Base-by-base conservation (phyloP, 2,329 filamentous ascomycete species). In the Fusarium hostae region DNA sequence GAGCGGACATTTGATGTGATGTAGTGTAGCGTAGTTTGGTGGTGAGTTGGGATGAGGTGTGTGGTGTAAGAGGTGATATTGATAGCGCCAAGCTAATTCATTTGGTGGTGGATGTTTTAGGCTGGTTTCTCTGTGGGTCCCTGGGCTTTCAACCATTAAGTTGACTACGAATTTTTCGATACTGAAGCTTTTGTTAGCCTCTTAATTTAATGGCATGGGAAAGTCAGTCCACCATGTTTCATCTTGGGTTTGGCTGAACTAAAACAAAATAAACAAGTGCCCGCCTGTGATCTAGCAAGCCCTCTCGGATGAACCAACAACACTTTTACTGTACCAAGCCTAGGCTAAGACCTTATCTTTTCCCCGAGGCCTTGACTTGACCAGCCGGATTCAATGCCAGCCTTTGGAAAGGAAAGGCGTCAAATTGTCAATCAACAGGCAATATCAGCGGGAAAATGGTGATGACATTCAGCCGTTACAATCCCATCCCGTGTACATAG, bases 91-190 rank as follows among this genome's bases (percentile, higher is more conserved):
- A 52, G 47, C 37, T 30, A 44, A 62, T 70, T 72, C 68, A 70
- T 61, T 72, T 66, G 40, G 60, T 72, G 52, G 69, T 50, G 47
- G 30, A 37, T 48, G 47, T 48, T 72, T 72, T 72, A 69, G 66
- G 28, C 37, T 59, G 47, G 22, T 51, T 60, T 70, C 37, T 44
- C 37, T 50, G 68, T 70, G 68, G 68, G 45, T 28, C 60, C 47
- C n/a, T 63, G 28, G 24, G 24, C 35, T 43, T 66, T 37, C 40
- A 67, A 34, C 55, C 47, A 47, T 47, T 35, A 63, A 63, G 52
- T 32, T 56, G 37, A 30, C 41, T 12, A 20, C 22, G 24, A 40
- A 51, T 39, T 52, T 37, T 35, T 34, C 32, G 32, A 37, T 52
- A 26, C 32, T 37, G 22, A 39, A 39, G 32, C 22, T 39, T 52